Percentiles rank a stretch among this genome's conserved stretches.
Evolutionary conservation across 371 early-diverging fungal species (phyloP).

Genomic region (Mortierella sp.): DNA sequence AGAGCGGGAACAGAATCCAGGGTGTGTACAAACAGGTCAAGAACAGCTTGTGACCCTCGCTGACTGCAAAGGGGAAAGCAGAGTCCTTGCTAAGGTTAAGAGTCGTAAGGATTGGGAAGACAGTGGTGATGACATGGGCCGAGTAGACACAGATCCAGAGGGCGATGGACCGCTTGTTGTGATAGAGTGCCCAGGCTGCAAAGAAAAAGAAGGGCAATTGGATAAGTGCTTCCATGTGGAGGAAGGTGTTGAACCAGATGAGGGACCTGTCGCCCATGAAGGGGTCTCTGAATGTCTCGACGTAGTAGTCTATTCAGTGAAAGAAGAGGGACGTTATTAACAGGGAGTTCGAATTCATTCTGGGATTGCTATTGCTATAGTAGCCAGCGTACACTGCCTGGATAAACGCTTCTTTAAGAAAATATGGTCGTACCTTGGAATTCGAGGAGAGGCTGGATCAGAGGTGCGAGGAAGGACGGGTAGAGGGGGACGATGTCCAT

Average conservation of each 20-base stretch:
- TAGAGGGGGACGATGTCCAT: conserved; percentile 51
- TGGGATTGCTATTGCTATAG: neutral
- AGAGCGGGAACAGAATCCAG: conserved; percentile 47
- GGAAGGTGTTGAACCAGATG: conserved; percentile 57
- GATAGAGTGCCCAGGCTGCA: conserved; percentile 42
- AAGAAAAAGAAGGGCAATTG: conserved; percentile 56
- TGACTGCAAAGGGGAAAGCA: conserved; percentile 39
- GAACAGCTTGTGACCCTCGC: conserved; percentile 31
- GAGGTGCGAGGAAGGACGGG: conserved; percentile 30
- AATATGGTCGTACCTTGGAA: conserved; percentile 24
- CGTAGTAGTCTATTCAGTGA: conserved; percentile 33
- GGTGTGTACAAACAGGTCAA: conserved; percentile 44
- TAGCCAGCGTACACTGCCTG: neutral
- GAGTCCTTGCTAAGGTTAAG: conserved; percentile 30
- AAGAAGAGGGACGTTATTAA: neutral
- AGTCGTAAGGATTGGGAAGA: conserved; percentile 46
- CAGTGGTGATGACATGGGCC: conserved; percentile 58
- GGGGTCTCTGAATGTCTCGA: conserved; percentile 48
- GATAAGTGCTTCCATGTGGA: conserved; percentile 45
- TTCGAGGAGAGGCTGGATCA: conserved; percentile 39
- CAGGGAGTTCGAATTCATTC: neutral
- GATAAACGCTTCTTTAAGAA: neutral
- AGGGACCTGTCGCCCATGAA: conserved; percentile 35
- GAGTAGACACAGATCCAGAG: conserved; percentile 53
- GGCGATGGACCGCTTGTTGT: conserved; percentile 36